Evolutionary conservation across 73 alveolate species (phyloP).

Genomic region (Strombidium stylifer): DNA sequence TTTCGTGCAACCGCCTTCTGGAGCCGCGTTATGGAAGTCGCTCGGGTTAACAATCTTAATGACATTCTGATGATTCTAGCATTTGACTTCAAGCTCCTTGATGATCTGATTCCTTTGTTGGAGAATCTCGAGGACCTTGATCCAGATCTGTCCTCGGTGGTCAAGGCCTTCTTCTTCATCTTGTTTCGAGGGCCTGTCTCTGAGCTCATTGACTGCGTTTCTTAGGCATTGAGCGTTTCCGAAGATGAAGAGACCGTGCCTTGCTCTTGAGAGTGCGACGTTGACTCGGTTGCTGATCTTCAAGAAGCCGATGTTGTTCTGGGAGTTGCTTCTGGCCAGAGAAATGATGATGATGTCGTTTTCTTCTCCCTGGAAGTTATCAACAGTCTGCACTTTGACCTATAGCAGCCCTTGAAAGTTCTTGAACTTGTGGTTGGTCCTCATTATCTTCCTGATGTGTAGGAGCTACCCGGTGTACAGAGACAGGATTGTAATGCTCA

Average conservation of each 20-base stretch:
- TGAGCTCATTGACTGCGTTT: background rate
- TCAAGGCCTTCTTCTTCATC: background rate
- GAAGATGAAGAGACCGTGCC: constrained; percentile 76
- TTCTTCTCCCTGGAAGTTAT: constrained; percentile 93
- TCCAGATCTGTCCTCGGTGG: constrained; percentile 36
- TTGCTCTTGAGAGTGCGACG: constrained; percentile 92
- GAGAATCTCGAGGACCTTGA: background rate
- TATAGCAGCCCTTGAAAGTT: background rate
- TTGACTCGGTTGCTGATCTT: constrained; percentile 78
- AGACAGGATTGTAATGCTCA: constrained; percentile 72
- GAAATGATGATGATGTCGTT: constrained; percentile 81
- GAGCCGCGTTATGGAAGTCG: constrained; percentile 64
- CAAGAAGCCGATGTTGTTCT: constrained; percentile 74
- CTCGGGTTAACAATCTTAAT: constrained; percentile 16
- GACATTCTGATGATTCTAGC: constrained; percentile 47
- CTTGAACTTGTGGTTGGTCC: background rate
- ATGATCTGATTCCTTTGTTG: background rate
- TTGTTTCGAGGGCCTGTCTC: background rate
- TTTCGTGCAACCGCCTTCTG: constrained; percentile 70
- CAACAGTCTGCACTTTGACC: constrained; percentile 77
- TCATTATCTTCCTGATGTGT: constrained; percentile 38
- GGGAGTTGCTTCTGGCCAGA: constrained; percentile 72
- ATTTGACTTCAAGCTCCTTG: constrained; percentile 16
- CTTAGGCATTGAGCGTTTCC: constrained; percentile 83
- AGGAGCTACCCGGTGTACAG: constrained; percentile 75